Conservation (phyloP, 495 filamentous ascomycete genomes). For the Talaromyces borbonicus region DNA sequence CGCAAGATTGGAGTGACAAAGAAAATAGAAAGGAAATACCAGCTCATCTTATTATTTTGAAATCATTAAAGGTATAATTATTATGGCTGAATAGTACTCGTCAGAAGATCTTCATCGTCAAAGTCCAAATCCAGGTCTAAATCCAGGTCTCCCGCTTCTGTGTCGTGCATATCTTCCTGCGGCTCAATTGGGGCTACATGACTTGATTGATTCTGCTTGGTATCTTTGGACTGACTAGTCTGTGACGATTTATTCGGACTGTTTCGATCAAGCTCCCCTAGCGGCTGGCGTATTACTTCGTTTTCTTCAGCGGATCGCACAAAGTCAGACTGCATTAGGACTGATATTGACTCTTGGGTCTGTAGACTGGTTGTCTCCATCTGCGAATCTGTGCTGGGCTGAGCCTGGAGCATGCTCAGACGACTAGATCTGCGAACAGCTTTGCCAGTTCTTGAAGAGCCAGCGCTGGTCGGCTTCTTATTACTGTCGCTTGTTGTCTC, state of each 20-base stretch:
- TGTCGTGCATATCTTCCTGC: background rate
- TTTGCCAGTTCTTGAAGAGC: slow-evolving; percentile 9
- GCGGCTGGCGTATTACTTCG: slow-evolving; percentile 12
- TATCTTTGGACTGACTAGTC: background rate
- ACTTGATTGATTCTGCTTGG: background rate
- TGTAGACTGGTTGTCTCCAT: background rate
- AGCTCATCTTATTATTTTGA: no score
- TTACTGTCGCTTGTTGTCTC: slow-evolving; percentile 2
- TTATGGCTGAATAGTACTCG: slow-evolving; percentile 5
- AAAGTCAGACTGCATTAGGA: no score
- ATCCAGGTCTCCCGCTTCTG: slow-evolving; percentile 3
- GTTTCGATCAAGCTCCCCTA: slow-evolving; percentile 21
- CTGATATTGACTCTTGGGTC: background rate
- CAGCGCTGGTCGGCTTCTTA: background rate
- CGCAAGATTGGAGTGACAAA: no score
- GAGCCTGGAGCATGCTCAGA: background rate
- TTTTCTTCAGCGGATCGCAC: no score
- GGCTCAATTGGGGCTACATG: background rate
- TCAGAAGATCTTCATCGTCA: slow-evolving; percentile 7
- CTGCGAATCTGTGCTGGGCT: slow-evolving; percentile 1
- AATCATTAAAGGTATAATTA: background rate
- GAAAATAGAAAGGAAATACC: no score
- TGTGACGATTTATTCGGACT: slow-evolving; percentile 17
- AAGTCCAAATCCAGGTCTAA: slow-evolving; percentile 5
- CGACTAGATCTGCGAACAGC: slow-evolving; percentile 5